A percentile compares a stretch with the other conserved stretches of the same genome.
Conservation (phyloP, 2,329 filamentous ascomycete species). For the Mollisiaceae sp. region DNA sequence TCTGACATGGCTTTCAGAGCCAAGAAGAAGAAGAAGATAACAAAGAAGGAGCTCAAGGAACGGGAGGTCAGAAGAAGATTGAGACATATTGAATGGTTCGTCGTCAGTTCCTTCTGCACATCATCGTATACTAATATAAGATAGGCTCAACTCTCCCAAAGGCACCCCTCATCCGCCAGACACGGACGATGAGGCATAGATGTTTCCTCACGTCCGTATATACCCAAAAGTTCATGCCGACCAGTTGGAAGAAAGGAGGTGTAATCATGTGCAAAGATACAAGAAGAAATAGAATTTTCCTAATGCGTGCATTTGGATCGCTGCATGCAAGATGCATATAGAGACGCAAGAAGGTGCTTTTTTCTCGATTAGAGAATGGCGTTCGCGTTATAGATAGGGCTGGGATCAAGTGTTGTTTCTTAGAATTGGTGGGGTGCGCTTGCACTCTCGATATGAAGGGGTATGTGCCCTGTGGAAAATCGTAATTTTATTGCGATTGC, state of each 20-base stretch:
- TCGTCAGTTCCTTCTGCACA: conserved; percentile 53
- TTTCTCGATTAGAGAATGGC: conserved; percentile 23
- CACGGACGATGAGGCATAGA: conserved; percentile 41
- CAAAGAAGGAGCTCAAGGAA: conserved; percentile 94
- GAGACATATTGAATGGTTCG: conserved; percentile 77
- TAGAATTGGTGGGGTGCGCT: neutral
- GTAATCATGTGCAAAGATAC: conserved; percentile 29
- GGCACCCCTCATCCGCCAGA: conserved; percentile 42
- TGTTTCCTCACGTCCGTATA: conserved; percentile 5
- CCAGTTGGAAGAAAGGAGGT: conserved; percentile 13
- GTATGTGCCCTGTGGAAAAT: neutral
- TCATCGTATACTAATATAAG: conserved; percentile 52
- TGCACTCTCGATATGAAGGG: neutral
- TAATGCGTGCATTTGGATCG: conserved; percentile 29
- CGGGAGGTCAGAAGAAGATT: conserved; percentile 84
- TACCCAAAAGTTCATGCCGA: conserved; percentile 10
- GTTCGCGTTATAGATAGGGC: conserved; percentile 28
- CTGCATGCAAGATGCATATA: conserved; percentile 21
- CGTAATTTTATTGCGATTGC: neutral
- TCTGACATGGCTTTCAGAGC: conserved; percentile 85
- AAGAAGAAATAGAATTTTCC: conserved; percentile 22
- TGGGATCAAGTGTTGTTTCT: conserved; percentile 1
- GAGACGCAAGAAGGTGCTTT: conserved; percentile 15
- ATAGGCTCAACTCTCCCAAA: conserved; percentile 42
- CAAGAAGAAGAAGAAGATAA: conserved; percentile 98